Conservation (phyloP, 306 rosid genomes). For the Potentilla sterilis region DNA sequence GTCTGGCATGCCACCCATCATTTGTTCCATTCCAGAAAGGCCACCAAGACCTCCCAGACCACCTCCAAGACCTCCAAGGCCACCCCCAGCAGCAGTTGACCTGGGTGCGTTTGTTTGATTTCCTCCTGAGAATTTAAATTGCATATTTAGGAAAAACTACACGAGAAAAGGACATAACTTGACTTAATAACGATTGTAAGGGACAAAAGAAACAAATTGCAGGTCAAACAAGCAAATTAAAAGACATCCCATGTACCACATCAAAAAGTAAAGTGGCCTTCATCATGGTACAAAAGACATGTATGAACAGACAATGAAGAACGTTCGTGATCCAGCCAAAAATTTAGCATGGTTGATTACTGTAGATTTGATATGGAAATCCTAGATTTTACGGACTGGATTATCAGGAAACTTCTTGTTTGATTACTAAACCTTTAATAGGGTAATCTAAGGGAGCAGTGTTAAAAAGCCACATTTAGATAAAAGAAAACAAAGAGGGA, state of each 20-base stretch:
- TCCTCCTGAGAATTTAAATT: constrained; percentile 38
- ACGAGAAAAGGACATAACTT: background rate
- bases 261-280: background rate
- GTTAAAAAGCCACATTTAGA: background rate
- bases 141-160: background rate
- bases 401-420: background rate
- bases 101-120: constrained; percentile 41
- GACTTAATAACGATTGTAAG: background rate
- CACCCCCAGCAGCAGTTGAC: constrained; percentile 34
- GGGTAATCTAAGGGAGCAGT: background rate
- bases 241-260: background rate
- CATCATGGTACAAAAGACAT: background rate
- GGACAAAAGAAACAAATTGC: background rate
- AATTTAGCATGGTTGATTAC: background rate
- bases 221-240: background rate
- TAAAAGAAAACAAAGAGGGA: background rate
- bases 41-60: constrained; percentile 47
- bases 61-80: constrained; percentile 41
- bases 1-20: constrained; percentile 44
- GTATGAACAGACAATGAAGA: background rate
- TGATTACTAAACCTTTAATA: background rate
- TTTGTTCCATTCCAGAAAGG: constrained; percentile 38
- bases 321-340: background rate
- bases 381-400: background rate
- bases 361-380: background rate